Evolutionary conservation across 2,329 filamentous ascomycete species (phyloP), one percentile per base, ranked within the genome.

Genomic region (Fusarium humuli): DNA sequence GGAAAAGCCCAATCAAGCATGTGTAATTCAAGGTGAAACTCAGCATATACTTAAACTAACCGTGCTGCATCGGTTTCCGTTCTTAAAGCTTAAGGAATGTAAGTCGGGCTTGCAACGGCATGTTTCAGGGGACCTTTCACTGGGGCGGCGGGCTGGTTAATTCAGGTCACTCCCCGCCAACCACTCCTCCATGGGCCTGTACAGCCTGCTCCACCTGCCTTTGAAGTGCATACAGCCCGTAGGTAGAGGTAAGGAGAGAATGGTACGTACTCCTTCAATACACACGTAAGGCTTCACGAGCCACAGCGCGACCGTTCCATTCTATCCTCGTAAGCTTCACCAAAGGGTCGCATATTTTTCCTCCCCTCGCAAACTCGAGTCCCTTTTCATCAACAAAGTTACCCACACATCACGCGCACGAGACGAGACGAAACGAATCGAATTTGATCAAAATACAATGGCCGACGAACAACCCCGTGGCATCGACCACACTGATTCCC

Each of bases 401-500:
- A 72, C 60, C 62, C 42, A 52, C 23, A 48, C 62, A 70, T 68
- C 46, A 59, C 67, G 59, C 34, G 29, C 7, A 53, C 37, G 20
- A 12, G 42, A 30, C 14, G 9, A 44, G 55, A 23, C 20, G 18
- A 56, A 32, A 29, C n/a, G 59, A 54, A 57, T 23, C 47, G 29
- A 55, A 61, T 56, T 65, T 72, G 67, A 76, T 53, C 54, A 63
- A 65, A 49, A 69, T 75, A 79, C 67, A 71, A 87, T 87, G 85
- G 80, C 84, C 76, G 84, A 86, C 77, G 77, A 81, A 29, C 63
- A 66, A 57, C 79, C 83, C 63, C 80, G 79, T 71, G 81, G 79
- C 70, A 77, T 80, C 76, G 83, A 81, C 67, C 83, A 81, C 70
- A 75, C 82, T 76, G 86, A 87, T 79, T 88, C 86, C 49, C 85